Conservation (phyloP, 306 rosid species). For the Cotoneaster glaucophyllus region DNA sequence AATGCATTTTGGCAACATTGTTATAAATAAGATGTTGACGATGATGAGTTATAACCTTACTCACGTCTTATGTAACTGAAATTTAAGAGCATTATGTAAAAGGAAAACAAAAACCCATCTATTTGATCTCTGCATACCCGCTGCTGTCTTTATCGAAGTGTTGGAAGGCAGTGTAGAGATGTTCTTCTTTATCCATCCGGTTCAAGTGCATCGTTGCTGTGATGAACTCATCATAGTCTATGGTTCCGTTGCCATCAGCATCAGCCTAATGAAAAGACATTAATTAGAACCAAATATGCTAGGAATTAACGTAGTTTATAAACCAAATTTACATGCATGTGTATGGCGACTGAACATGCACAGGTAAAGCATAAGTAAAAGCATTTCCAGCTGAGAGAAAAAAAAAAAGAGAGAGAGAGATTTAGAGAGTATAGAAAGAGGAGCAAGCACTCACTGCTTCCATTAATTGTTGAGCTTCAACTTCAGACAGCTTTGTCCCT, state of each 20-base stretch:
- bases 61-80: background rate
- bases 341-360: too few species aligned
- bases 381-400: too few species aligned
- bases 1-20: background rate
- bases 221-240: constrained; percentile 95
- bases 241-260: constrained; percentile 94
- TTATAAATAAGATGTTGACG: background rate
- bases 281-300: background rate
- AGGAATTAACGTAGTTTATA: background rate
- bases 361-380: too few species aligned
- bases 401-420: too few species aligned
- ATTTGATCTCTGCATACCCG: constrained; percentile 47
- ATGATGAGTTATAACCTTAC: background rate
- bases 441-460: constrained; percentile 62
- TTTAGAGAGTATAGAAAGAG: background rate
- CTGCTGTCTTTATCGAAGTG: constrained; percentile 88
- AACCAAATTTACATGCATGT: too few species aligned
- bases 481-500: constrained; percentile 79
- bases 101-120: background rate
- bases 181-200: constrained; percentile 91
- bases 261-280: constrained; percentile 39
- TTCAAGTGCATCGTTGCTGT: constrained; percentile 96
- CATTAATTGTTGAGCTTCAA: constrained; percentile 81
- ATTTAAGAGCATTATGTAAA: background rate
- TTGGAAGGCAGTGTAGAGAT: constrained; percentile 93